Percentiles rank a stretch among this genome's conserved stretches.
These are phyloP conservation scores for Tricladium varicosporioides DNA, from an alignment of 2,329 filamentous ascomycete genomes.

Conservation along the genomic window DNA sequence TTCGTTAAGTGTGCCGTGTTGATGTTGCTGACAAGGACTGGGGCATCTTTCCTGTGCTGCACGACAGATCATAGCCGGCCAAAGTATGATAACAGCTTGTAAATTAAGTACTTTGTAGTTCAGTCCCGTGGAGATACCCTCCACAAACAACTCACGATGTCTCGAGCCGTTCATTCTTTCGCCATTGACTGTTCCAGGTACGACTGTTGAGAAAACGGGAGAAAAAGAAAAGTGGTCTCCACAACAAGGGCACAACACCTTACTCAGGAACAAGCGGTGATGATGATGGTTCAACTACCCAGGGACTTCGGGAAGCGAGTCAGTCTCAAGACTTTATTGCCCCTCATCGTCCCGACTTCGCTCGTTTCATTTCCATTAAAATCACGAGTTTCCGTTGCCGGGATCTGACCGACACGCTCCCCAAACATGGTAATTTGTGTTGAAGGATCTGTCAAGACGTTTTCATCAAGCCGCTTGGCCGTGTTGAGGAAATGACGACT, in stretches of 20 bases:
- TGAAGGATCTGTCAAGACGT: too few species aligned
- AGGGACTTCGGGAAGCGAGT: constrained; percentile 9
- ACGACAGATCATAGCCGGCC: constrained; percentile 11
- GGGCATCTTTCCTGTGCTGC: constrained; percentile 11
- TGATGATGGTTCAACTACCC: constrained; percentile 10
- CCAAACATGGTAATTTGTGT: not conserved
- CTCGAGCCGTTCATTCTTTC: not conserved
- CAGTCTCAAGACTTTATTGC: constrained; percentile 8
- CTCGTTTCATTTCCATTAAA: constrained; percentile 14
- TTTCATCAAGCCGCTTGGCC: too few species aligned
- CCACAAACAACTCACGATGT: not conserved
- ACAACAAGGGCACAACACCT: not conserved
- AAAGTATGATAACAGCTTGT: not conserved
- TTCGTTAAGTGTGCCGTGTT: constrained; percentile 1
- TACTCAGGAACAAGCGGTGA: constrained; percentile 11
- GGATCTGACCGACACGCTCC: constrained; percentile 8
- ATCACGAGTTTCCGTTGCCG: not conserved
- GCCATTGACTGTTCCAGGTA: not conserved
- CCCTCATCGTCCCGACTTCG: constrained; percentile 16
- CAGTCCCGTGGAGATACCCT: not conserved
- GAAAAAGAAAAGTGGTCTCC: not conserved
- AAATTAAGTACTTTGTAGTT: not conserved
- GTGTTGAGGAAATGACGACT: not conserved
- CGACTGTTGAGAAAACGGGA: not conserved
- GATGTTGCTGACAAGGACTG: constrained; percentile 15